A percentile compares a stretch with the other conserved stretches of the same genome.
Conservation (phyloP, 2,329 filamentous ascomycete species). For the Epichloe gansuensis region DNA sequence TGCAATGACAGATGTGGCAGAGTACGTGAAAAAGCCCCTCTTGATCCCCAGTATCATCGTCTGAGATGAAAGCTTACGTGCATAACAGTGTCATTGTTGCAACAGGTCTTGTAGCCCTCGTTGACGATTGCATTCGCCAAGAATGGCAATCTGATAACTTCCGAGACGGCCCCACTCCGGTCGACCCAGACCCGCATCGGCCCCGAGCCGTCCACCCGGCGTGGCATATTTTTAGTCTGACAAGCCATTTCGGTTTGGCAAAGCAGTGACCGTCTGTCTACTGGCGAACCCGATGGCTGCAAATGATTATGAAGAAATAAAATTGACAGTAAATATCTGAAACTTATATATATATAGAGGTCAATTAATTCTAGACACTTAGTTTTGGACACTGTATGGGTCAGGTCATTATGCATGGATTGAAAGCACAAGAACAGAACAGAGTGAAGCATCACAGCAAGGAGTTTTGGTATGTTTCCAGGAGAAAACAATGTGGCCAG, state of each 20-base stretch:
- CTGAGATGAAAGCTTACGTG: constrained; percentile 12
- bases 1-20: constrained; percentile 66
- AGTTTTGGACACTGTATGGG: too few relatives aligned
- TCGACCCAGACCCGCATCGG: background rate
- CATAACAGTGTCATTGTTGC: constrained; percentile 65
- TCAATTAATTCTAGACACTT: too few relatives aligned
- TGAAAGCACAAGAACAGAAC: background rate
- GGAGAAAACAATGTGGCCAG: too few relatives aligned
- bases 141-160: constrained; percentile 41
- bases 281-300: constrained; percentile 11
- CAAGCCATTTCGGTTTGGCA: constrained; percentile 25
- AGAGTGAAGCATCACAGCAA: background rate
- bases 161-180: constrained; percentile 3
- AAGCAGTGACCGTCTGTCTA: constrained; percentile 25
- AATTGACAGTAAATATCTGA: too few relatives aligned
- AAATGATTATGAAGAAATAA: background rate
- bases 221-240: constrained; percentile 10
- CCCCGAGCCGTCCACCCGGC: background rate
- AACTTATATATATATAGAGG: too few relatives aligned
- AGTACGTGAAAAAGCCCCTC: constrained; percentile 42
- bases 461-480: background rate
- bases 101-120: constrained; percentile 76
- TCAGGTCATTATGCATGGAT: background rate
- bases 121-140: constrained; percentile 82
- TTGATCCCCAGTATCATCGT: too few relatives aligned